Evolutionary conservation across 2,329 filamentous ascomycete species (phyloP), one percentile per base, ranked within the genome.

Genomic region (Aspergillaceae sp.): DNA sequence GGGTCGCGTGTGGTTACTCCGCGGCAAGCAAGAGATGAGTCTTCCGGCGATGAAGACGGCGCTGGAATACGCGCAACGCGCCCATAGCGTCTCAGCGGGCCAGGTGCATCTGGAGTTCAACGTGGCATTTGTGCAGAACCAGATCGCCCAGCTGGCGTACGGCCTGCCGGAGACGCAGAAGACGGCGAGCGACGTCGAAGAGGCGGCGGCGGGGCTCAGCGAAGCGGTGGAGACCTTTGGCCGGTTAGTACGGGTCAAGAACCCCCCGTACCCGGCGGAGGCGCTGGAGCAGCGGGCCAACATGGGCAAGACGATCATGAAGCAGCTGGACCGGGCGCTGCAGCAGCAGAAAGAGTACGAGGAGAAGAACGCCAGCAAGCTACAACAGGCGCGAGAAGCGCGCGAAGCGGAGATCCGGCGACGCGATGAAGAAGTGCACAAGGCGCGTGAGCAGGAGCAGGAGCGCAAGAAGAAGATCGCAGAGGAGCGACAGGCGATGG

Each of bases 81-180:
- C 91, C 28, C 79, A 94, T 11, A 79, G 82, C 46, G 78, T 86
- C 45, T 82, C 86, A 1, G 86, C 89, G 0, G 86, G 92, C 4
- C 87, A 94, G 58, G 77, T 90, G 29, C 88, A 95, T 67, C 87
- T 92, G 66, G 88, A 92, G 65, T 98, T 98, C 77, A 98, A 98
- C 60, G 87, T 98, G 29, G 92, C 92, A 0, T 98, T 96, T 61
- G 87, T 97, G 29, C 92, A 97, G 63, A 94, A 95, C 51, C 90
- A 96, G 65, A 82, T 97, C 45, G 91, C 91, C 19, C 84, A 85
- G 40, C 80, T 86, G 29, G 82, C 96, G 45, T 84, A 88, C 66
- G 75, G 73, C 33, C 74, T 95, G 45, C 75, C 79, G 4, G 87
- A 96, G 62, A 79, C 79, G 4, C 82, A 90, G 61, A 83, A 89